These are phyloP conservation scores for Russula earlei DNA, from an alignment of 768 basidiomycete genomes.

Conservation along the genomic window DNA sequence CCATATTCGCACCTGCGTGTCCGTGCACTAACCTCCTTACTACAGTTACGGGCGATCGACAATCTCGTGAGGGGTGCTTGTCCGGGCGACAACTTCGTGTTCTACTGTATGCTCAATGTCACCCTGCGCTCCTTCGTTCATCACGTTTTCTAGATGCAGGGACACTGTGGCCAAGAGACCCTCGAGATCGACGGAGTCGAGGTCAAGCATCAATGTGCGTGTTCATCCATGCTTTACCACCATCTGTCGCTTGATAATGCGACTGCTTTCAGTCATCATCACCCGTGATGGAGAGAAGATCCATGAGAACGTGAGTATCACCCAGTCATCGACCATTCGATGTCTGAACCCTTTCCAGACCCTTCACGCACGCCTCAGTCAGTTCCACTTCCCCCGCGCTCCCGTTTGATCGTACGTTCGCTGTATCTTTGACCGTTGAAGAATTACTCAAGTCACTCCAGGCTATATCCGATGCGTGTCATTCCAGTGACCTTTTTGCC, in stretches of 20 bases:
- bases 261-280: constrained; percentile 1
- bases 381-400: constrained; percentile 13
- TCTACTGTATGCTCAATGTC: constrained; percentile 13
- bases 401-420: constrained; percentile 13
- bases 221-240: background rate
- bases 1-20: too few relatives aligned
- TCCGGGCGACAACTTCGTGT: constrained; percentile 16
- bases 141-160: background rate
- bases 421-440: too few relatives aligned
- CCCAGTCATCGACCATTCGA: background rate
- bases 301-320: constrained; percentile 15
- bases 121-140: background rate
- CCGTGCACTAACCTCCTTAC: background rate
- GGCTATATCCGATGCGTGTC: constrained; percentile 21
- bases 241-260: background rate
- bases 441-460: background rate
- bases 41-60: constrained; percentile 14
- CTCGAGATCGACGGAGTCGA: background rate
- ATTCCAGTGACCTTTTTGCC: constrained; percentile 20
- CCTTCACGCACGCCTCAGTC: constrained; percentile 16
- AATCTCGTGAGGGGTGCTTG: constrained; percentile 10
- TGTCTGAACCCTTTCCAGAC: constrained; percentile 2
- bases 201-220: constrained; percentile 7
- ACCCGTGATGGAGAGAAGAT: constrained; percentile 6
- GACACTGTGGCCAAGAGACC: background rate